Percentiles rank a stretch among this genome's conserved stretches.
These are phyloP conservation scores for Schizophyllum amplum DNA, from an alignment of 1,284 basidiomycete species.

Conservation along the genomic window DNA sequence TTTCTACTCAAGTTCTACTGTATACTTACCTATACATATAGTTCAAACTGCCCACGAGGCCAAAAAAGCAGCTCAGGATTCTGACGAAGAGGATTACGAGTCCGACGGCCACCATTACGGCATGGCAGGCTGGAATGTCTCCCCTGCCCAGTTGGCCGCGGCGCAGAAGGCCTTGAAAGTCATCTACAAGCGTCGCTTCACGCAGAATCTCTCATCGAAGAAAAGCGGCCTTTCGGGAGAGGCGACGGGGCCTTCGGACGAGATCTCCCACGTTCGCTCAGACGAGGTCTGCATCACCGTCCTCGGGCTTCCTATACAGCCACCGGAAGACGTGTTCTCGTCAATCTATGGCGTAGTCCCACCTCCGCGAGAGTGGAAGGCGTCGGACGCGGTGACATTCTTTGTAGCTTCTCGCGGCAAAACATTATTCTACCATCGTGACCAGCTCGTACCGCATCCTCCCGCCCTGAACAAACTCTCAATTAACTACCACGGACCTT, in stretches of 20 bases:
- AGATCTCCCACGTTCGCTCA: neutral
- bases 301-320: neutral
- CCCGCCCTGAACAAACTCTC: conserved; percentile 1
- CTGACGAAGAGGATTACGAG: neutral
- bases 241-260: neutral
- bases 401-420: neutral
- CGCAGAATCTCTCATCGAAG: neutral
- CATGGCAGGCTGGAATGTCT: neutral
- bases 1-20: too few species aligned
- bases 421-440: conserved; percentile 5
- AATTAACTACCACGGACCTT: conserved; percentile 7
- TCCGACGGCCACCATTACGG: neutral
- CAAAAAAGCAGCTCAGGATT: neutral
- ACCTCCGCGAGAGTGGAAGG: neutral
- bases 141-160: neutral
- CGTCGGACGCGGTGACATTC: neutral
- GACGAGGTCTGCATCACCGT: conserved; percentile 9
- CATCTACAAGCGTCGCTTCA: neutral
- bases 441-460: conserved; percentile 1
- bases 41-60: neutral
- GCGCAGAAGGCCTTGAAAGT: neutral
- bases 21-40: too few species aligned
- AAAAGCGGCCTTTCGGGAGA: neutral
- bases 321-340: conserved; percentile 3
- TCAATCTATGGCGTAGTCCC: conserved; percentile 6